phyloP scores from a whole-genome alignment of 169 alveolate genomes.

The Perkinsus marinus region DNA sequence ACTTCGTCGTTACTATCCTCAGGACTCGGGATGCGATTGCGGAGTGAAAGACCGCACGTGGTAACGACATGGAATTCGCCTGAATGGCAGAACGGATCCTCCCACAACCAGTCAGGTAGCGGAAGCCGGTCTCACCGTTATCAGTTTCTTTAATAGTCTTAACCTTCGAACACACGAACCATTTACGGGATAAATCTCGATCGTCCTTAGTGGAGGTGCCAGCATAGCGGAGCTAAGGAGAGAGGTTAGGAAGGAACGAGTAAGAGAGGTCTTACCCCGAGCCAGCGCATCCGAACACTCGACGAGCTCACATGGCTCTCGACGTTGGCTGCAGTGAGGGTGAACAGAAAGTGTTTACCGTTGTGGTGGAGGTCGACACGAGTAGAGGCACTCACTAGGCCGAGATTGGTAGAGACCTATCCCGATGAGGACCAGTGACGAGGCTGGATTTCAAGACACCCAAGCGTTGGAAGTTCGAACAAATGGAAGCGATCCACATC shows the following conservation, averaged over 20 bases:
- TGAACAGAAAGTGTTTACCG: not conserved
- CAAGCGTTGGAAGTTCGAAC: not conserved
- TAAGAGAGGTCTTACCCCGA: not conserved
- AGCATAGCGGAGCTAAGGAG: not conserved
- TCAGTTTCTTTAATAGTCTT: not conserved
- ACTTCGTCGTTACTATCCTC: not conserved
- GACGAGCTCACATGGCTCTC: not conserved
- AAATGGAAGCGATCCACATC: too few species aligned
- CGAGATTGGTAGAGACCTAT: not conserved
- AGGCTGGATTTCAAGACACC: not conserved
- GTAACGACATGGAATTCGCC: not conserved
- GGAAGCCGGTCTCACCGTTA: not conserved
- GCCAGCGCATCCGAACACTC: not conserved
- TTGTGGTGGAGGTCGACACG: not conserved
- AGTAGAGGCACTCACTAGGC: not conserved
- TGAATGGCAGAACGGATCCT: not conserved
- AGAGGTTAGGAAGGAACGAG: not conserved
- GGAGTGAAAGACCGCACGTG: not conserved
- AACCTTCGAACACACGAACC: not conserved
- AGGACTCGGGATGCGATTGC: not conserved
- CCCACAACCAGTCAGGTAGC: too few species aligned
- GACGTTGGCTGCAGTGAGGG: not conserved
- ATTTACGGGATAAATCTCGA: not conserved
- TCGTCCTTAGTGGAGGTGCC: not conserved
- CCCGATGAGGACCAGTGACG: too few species aligned